These are phyloP conservation scores for Cladophialophora yegresii DNA, from an alignment of 2,329 filamentous ascomycete species.

Conservation along the genomic window DNA sequence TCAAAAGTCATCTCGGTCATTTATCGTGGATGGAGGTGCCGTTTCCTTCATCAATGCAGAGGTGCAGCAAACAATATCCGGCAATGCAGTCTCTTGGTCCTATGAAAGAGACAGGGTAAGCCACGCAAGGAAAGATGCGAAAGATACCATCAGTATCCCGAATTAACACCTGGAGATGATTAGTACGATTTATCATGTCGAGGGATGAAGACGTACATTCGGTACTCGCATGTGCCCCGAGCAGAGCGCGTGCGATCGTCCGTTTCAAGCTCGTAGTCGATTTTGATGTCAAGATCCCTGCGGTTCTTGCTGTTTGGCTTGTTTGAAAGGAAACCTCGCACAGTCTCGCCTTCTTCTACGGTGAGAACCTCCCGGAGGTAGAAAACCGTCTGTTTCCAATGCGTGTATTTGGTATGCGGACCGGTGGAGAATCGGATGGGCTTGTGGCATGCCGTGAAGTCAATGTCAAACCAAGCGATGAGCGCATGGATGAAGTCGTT, in stretches of 20 bases:
- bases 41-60: neutral
- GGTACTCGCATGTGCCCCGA: conserved; percentile 75
- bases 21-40: neutral
- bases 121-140: conserved; percentile 1
- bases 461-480: conserved; percentile 98
- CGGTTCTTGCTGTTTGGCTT: conserved; percentile 92
- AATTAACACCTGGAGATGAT: conserved; percentile 27
- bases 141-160: neutral
- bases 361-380: conserved; percentile 93
- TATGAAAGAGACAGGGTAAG: conserved; percentile 36
- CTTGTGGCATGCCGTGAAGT: conserved; percentile 98
- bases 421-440: conserved; percentile 95
- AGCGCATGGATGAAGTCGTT: conserved; percentile 95
- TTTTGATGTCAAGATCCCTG: conserved; percentile 87
- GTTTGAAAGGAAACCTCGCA: conserved; percentile 73
- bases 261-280: conserved; percentile 79
- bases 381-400: conserved; percentile 99
- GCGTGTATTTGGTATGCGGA: conserved; percentile 97
- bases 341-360: conserved; percentile 80
- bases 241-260: conserved; percentile 69
- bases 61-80: neutral
- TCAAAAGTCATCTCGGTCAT: conserved; percentile 36
- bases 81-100: conserved; percentile 25
- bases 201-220: conserved; percentile 50
- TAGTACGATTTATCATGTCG: neutral